phyloP scores from a whole-genome alignment of 768 basidiomycete genomes.

The Phlebiopsis flavidoalba region DNA sequence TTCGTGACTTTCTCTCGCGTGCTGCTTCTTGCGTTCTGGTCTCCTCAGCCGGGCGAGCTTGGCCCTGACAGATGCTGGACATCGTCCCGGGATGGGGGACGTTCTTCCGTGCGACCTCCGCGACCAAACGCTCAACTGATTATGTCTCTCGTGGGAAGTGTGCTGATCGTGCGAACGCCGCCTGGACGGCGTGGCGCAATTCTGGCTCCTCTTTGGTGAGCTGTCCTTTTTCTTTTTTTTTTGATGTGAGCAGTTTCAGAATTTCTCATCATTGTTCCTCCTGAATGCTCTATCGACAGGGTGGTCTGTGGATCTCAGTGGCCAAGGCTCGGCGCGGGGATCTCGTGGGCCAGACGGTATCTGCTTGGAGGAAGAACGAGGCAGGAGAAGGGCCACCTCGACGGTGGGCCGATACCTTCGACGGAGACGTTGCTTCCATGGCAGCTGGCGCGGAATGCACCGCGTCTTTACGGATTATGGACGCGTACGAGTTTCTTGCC shows the following conservation, averaged over 20 bases:
- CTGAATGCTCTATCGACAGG: constrained; percentile 31
- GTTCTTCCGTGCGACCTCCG: constrained; percentile 59
- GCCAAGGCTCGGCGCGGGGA: constrained; percentile 66
- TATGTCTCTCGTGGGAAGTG: constrained; percentile 82
- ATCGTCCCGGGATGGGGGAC: constrained; percentile 58
- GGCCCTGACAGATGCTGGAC: constrained; percentile 43
- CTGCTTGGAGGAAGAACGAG: constrained; percentile 80
- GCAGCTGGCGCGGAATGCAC: constrained; percentile 77
- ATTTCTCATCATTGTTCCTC: neutral
- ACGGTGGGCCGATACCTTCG: constrained; percentile 44
- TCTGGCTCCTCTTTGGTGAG: constrained; percentile 62
- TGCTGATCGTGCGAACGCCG: constrained; percentile 75
- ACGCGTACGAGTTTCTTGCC: constrained; percentile 81
- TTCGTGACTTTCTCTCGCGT: constrained; percentile 61
- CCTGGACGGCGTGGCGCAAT: constrained; percentile 77
- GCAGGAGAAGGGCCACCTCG: constrained; percentile 52
- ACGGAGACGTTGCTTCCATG: constrained; percentile 56
- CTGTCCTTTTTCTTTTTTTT: too few species aligned
- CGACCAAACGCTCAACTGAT: constrained; percentile 63
- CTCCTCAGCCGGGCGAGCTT: constrained; percentile 41
- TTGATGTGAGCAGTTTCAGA: constrained; percentile 38
- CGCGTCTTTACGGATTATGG: constrained; percentile 65
- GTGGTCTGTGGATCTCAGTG: constrained; percentile 75
- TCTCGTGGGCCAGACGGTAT: constrained; percentile 74
- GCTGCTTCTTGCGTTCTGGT: constrained; percentile 65